Evolutionary conservation across 495 filamentous ascomycete genomes (phyloP), one percentile per base, ranked within the genome.

Genomic region (Penicillium lividum): DNA sequence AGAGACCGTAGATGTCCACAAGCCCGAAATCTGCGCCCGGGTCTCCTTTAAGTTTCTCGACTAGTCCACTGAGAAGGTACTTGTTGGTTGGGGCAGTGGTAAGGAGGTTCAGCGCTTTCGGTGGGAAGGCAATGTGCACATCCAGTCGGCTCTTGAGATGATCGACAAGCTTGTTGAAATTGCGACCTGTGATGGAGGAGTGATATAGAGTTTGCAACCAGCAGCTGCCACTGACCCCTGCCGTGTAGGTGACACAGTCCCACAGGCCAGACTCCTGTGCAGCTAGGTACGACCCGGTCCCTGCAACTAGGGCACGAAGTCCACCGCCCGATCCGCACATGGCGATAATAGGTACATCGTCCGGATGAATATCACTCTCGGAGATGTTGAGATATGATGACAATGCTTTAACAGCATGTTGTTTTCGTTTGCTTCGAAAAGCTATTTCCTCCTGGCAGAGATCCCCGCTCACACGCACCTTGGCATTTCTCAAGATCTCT

Each of bases 301-400:
- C 92, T 13, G 94, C 93, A 8, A 97, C 90, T 49, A 98, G 79
- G 0, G 94, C 93, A 30, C 94, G 80, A 18, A 98, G 74, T 6
- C 94, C 94, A 45, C 94, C 94, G 5, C 94, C 94, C 0, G 93
- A 97, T 33, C 92, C 92, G 61, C 92, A 95, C 76, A 97, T 85
- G 11, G 92, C 93, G 68, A 98, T 97, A 22, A 86, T 82, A 7
- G 94, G 94, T 13, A 98, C 86, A 76, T 98, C 94, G 38, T 96
- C 89, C 0, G 90, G 89, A 66, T 97, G 83, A n/a, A 98, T 84
- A 18, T 97, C 90, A 13, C 80, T 70, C 64, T 89, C 90, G 0
- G 86, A 75, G 25, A 98, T 73, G 27, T 84, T 82, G 0, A 98
- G 80, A 63, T 97, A 98, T 34, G 80, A 83, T 0, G 92, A 90